Base-by-base conservation (phyloP, 345 rosid genomes). In the Lagerstroemia speciosa region DNA sequence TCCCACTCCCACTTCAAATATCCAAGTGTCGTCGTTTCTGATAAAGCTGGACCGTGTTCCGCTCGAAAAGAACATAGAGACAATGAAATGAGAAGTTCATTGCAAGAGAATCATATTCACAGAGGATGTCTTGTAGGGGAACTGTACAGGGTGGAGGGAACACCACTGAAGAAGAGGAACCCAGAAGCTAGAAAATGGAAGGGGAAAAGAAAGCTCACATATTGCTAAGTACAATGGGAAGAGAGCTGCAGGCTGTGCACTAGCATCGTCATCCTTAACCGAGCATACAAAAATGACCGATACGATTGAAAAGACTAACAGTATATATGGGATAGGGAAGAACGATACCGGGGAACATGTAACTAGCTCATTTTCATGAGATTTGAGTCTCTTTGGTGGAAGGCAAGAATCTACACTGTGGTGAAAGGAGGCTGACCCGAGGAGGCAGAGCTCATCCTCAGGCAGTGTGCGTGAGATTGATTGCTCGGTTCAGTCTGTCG, bases 401-500 rank as follows among this genome's bases (percentile, higher is more conserved):
- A 67, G 46, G 76, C 40, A 64, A 75, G 81, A 81, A 81, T 83
- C 73, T 83, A 83, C 85, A 82, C 17, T 38, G 62, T 67, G 58
- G 63, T 36, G 32, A 14, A 8, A 40, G 24, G 33, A 67, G 34
- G 46, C 60, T n/a, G 36, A 48, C 43, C 43, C 57, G 40, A 58
- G 10, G 7, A 16, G 26, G 41, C 66, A 29, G n/a, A 52, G 65
- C 19, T 15, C 32, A 37, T 43, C 50, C 50, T 91, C 83, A 94
- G 45, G 97, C 95, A 6, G 99, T 91, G 69, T 91, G 95, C 0
- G 99, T 89, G 33, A 85, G 83, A 80, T 83, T 89, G 78, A 86
- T 78, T 62, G 80, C 77, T 67, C 87, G 82, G 67, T 80, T 86
- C 78, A 94, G 62, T 80, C 95, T 84, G 34, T 88, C 99, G 32